Evolutionary conservation across 495 filamentous ascomycete genomes (phyloP).

Genomic region (Chaetomidium leptoderma): DNA sequence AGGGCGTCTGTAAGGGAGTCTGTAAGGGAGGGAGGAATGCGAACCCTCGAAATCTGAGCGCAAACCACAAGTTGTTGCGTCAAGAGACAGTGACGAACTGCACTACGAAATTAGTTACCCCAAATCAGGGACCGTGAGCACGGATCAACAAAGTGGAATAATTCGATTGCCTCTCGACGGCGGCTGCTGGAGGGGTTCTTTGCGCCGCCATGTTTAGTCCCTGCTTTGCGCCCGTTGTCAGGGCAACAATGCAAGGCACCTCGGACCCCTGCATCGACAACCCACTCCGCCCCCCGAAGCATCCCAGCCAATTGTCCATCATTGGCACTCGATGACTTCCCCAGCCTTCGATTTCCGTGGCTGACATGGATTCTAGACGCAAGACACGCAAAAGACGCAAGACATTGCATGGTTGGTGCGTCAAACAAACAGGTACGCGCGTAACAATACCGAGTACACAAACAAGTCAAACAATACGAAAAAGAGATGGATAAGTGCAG

Average conservation of each 20-base stretch:
- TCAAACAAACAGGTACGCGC: neutral
- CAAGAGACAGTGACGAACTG: too few relatives aligned
- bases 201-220: neutral
- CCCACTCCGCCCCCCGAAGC: neutral
- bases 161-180: neutral
- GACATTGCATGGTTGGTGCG: too few relatives aligned
- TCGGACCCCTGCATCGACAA: neutral
- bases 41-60: neutral
- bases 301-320: neutral
- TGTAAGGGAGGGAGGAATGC: neutral
- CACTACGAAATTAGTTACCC: too few relatives aligned
- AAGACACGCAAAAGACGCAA: too few relatives aligned
- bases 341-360: too few relatives aligned
- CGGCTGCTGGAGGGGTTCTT: slow-evolving; percentile 6
- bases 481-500: neutral
- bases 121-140: too few relatives aligned
- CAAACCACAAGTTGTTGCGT: neutral
- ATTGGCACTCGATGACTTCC: too few relatives aligned
- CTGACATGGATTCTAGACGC: too few relatives aligned
- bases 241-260: slow-evolving; percentile 3
- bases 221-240: neutral
- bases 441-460: neutral
- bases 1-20: slow-evolving; percentile 2
- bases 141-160: slow-evolving; percentile 6
- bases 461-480: neutral